phyloP scores from a whole-genome alignment of 2,329 filamentous ascomycete species.

The Epicoccum sorghinum region DNA sequence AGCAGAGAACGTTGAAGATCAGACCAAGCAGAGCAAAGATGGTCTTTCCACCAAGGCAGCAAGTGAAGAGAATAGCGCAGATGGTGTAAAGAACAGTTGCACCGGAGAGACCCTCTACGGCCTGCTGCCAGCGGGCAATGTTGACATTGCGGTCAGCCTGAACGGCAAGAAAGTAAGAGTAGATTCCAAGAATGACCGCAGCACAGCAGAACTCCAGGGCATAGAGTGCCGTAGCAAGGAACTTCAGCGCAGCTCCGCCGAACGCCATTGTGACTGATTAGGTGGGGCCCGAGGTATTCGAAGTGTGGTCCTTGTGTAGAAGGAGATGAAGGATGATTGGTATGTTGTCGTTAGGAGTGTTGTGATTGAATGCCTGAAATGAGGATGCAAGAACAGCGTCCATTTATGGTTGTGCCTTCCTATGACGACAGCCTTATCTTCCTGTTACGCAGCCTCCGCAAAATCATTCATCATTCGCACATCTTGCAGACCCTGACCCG shows the following conservation, averaged over 20 bases:
- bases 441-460: slow-evolving; percentile 10
- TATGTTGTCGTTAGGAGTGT: background rate
- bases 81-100: slow-evolving; percentile 76
- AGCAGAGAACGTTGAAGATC: slow-evolving; percentile 77
- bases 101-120: slow-evolving; percentile 75
- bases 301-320: background rate
- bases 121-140: slow-evolving; percentile 71
- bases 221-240: slow-evolving; percentile 73
- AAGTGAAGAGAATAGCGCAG: slow-evolving; percentile 74
- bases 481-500: slow-evolving; percentile 7
- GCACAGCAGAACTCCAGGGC: slow-evolving; percentile 74
- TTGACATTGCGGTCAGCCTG: slow-evolving; percentile 67
- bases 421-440: slow-evolving; percentile 19
- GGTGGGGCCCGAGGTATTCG: background rate
- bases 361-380: background rate
- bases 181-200: slow-evolving; percentile 74
- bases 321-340: slow-evolving; percentile 2
- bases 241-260: slow-evolving; percentile 69
- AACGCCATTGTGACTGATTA: slow-evolving; percentile 58
- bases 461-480: slow-evolving; percentile 8
- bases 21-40: slow-evolving; percentile 77
- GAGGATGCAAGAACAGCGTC: slow-evolving; percentile 4
- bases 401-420: slow-evolving; percentile 9
- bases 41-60: slow-evolving; percentile 74
- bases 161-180: slow-evolving; percentile 82